Evolutionary conservation across 129 eudicot species (phyloP).

Genomic region (Saussurea involucrata): DNA sequence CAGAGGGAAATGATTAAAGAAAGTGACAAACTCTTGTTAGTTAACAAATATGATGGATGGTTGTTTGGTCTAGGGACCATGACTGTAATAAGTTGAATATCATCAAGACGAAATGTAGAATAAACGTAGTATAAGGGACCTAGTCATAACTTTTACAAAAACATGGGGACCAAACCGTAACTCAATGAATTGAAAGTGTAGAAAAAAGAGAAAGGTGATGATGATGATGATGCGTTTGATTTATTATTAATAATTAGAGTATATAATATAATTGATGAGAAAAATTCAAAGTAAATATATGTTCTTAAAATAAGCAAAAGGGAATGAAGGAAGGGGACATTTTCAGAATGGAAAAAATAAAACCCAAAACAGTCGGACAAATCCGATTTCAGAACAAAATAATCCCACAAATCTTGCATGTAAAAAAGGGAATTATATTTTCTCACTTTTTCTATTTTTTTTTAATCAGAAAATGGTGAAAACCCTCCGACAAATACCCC

Average conservation of each 20-base stretch:
- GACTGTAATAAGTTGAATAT: neutral
- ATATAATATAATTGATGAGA: neutral
- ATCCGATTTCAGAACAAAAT: neutral
- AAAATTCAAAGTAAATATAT: neutral
- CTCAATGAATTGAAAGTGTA: neutral
- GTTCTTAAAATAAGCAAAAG: neutral
- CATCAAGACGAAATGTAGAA: neutral
- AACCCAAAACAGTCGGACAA: neutral
- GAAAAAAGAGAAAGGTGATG: slow-evolving; percentile 7
- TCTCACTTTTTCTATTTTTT: no score
- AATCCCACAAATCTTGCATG: slow-evolving; percentile 21
- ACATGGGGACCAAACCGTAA: neutral
- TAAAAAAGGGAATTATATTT: slow-evolving; percentile 1
- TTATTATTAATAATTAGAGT: neutral
- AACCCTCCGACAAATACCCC: slow-evolving; percentile 19
- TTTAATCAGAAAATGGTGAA: neutral
- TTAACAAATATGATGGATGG: neutral
- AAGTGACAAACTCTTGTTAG: neutral
- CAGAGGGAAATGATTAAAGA: neutral
- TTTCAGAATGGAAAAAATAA: slow-evolving; percentile 5
- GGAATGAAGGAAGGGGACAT: no score
- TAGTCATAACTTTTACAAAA: neutral
- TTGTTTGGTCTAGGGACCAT: neutral
- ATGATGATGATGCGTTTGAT: slow-evolving; percentile 27
- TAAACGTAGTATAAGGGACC: neutral